A percentile compares a stretch with the other conserved stretches of the same genome.
Evolutionary conservation across 305 asterid species (phyloP).

Genomic region (Fraxinus latifolia): DNA sequence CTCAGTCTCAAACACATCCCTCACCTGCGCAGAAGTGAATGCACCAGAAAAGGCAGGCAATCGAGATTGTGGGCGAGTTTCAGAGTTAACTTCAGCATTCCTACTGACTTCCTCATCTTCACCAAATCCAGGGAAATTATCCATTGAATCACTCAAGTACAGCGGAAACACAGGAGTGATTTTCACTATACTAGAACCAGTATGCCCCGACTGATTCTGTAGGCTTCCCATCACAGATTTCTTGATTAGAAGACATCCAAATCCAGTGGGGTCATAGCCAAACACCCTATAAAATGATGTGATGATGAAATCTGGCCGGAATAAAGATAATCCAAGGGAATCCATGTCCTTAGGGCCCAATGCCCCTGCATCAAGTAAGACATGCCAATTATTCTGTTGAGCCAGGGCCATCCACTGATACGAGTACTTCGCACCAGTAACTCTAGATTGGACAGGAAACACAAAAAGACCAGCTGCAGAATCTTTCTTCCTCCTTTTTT

Average conservation of each 20-base stretch:
- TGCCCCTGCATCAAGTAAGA: conserved; percentile 92
- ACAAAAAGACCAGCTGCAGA: conserved; percentile 88
- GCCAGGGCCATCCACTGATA: conserved; percentile 99
- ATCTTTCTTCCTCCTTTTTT: conserved; percentile 76
- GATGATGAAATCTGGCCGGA: conserved; percentile 88
- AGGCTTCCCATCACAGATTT: conserved; percentile 84
- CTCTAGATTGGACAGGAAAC: conserved; percentile 95
- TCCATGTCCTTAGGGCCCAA: conserved; percentile 99
- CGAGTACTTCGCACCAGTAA: conserved; percentile 90
- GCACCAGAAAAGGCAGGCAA: conserved; percentile 98
- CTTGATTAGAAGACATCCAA: conserved; percentile 91
- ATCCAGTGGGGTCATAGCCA: conserved; percentile 94
- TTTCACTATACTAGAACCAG: conserved; percentile 91
- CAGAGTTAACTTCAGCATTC: conserved; percentile 51
- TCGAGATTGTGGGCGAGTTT: conserved; percentile 57
- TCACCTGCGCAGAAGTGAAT: conserved; percentile 91
- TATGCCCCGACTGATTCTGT: conserved; percentile 81
- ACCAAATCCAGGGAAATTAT: conserved; percentile 71
- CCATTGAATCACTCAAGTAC: conserved; percentile 86
- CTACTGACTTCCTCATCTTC: conserved; percentile 60
- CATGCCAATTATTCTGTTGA: conserved; percentile 98
- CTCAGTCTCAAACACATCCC: conserved; percentile 83
- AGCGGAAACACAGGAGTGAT: conserved; percentile 79
- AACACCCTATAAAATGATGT: conserved; percentile 88
- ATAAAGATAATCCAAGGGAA: conserved; percentile 85